Evolutionary conservation across 345 rosid species (phyloP).

Genomic region (Hibiscus trionum): DNA sequence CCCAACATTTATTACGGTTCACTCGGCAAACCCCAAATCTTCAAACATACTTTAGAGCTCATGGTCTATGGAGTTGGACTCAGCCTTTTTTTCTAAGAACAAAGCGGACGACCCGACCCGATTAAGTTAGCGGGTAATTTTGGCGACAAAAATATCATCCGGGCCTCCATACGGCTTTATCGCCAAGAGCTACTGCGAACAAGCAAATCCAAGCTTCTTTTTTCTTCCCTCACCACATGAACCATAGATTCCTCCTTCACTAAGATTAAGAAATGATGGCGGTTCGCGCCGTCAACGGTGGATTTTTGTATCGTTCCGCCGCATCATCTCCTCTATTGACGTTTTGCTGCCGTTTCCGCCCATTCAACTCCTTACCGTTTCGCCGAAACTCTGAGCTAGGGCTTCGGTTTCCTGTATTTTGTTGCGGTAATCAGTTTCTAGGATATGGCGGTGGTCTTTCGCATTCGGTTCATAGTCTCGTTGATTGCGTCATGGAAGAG

Average conservation of each 20-base stretch:
- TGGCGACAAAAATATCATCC: neutral
- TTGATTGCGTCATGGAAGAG: constrained; percentile 61
- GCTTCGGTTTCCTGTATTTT: constrained; percentile 14
- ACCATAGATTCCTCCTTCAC: neutral
- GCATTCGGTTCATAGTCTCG: constrained; percentile 49
- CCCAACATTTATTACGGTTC: neutral
- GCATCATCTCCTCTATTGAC: constrained; percentile 36
- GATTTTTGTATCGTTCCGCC: constrained; percentile 39
- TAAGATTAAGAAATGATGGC: constrained; percentile 33
- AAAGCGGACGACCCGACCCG: neutral
- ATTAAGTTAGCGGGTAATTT: neutral
- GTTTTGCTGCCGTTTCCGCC: constrained; percentile 32
- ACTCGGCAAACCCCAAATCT: neutral
- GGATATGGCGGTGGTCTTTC: constrained; percentile 19
- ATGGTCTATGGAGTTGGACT: neutral
- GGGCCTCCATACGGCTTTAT: neutral
- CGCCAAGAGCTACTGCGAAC: neutral
- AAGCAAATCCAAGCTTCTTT: neutral
- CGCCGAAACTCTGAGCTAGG: constrained; percentile 26
- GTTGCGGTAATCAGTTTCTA: constrained; percentile 21
- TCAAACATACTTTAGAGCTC: neutral
- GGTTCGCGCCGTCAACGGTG: constrained; percentile 45
- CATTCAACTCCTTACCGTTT: constrained; percentile 27
- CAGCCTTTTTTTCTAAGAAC: too few relatives aligned
- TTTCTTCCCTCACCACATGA: constrained; percentile 7